Conservation (phyloP, 2,329 filamentous ascomycete genomes). For the Colletotrichum destructivum region DNA sequence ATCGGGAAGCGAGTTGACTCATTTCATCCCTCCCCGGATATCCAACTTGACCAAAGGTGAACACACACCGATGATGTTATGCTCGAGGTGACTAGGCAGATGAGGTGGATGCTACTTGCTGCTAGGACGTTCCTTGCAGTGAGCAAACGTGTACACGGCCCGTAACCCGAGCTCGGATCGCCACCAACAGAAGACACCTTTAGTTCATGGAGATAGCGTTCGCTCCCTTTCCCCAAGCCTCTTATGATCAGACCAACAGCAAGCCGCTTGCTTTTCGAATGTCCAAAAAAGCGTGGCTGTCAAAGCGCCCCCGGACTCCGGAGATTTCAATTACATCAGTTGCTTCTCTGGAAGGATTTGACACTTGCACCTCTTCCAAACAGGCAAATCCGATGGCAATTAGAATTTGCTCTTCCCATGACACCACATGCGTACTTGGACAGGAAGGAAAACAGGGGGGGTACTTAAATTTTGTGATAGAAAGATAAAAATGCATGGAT, state of each 20-base stretch:
- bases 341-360: not conserved
- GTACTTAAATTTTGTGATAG: too few relatives aligned
- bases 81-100: not conserved
- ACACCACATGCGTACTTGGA: not conserved
- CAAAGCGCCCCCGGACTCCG: constrained; percentile 11
- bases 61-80: too few relatives aligned
- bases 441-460: too few relatives aligned
- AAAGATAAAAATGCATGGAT: constrained; percentile 23
- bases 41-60: not conserved
- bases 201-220: not conserved
- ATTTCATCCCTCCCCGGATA: not conserved
- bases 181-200: not conserved
- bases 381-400: not conserved
- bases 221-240: not conserved
- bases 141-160: not conserved
- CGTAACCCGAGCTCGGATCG: not conserved
- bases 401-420: not conserved
- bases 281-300: not conserved
- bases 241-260: not conserved
- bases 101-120: not conserved
- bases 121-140: not conserved
- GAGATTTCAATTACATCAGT: constrained; percentile 5
- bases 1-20: too few relatives aligned
- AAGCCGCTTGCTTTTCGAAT: not conserved
- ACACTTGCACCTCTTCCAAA: not conserved